A percentile compares a stretch with the other conserved stretches of the same genome.
These are phyloP conservation scores for Coffea canephora DNA, from an alignment of 257 asterid genomes.

Conservation along the genomic window DNA sequence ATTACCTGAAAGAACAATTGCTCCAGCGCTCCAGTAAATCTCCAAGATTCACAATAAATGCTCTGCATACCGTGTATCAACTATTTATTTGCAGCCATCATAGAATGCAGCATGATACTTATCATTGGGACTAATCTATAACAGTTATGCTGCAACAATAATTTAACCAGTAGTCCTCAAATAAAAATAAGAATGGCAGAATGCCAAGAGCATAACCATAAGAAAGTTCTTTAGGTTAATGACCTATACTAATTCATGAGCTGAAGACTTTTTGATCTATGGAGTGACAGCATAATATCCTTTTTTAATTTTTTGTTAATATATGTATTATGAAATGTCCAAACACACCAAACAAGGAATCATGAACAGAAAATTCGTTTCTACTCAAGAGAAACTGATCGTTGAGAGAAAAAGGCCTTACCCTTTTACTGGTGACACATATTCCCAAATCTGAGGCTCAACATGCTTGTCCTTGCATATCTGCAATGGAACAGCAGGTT, in stretches of 20 bases:
- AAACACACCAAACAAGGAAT: neutral
- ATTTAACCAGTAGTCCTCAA: neutral
- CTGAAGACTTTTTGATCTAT: neutral
- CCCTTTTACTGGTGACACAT: slow-evolving; percentile 84
- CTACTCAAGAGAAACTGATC: slow-evolving; percentile 10
- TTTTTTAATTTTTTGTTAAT: neutral
- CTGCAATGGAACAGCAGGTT: slow-evolving; percentile 30
- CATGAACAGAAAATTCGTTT: neutral
- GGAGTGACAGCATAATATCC: neutral
- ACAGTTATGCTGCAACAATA: neutral
- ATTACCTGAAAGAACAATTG: slow-evolving; percentile 76
- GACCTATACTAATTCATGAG: neutral
- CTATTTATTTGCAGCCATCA: neutral
- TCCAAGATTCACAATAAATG: slow-evolving; percentile 82
- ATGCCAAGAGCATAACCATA: neutral
- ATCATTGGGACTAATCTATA: neutral
- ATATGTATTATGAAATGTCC: neutral
- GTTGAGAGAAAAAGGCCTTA: slow-evolving; percentile 27
- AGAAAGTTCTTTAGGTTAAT: too few relatives aligned
- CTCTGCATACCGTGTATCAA: slow-evolving; percentile 46
- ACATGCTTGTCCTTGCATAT: slow-evolving; percentile 85
- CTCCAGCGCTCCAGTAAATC: slow-evolving; percentile 95
- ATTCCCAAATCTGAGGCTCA: slow-evolving; percentile 80
- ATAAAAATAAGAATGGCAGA: neutral
- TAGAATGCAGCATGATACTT: neutral